phyloP scores from a whole-genome alignment of 495 filamentous ascomycete species.

The Cladorrhinum samala region DNA sequence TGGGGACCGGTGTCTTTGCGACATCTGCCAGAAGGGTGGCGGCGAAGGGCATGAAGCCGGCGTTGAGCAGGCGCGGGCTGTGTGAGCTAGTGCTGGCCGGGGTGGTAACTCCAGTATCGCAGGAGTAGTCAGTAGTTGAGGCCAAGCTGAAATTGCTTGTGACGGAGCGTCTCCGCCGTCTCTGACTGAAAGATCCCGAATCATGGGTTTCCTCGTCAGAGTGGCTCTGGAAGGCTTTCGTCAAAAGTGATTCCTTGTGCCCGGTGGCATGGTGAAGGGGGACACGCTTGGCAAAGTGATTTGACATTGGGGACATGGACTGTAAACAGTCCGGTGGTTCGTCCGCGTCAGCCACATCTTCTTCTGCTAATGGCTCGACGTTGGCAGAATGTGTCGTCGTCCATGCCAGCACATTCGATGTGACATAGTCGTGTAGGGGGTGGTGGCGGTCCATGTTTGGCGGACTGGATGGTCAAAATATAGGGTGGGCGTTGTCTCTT shows the following conservation, averaged over 20 bases:
- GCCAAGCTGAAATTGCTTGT: slow-evolving; percentile 70
- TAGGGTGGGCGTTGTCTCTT: background rate
- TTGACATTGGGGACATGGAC: slow-evolving; percentile 13
- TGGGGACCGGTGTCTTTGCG: slow-evolving; percentile 3
- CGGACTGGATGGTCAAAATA: slow-evolving; percentile 1
- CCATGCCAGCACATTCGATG: slow-evolving; percentile 38
- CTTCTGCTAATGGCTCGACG: slow-evolving; percentile 38
- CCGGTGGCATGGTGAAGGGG: slow-evolving; percentile 38
- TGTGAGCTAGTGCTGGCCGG: slow-evolving; percentile 81
- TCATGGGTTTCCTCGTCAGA: slow-evolving; percentile 46
- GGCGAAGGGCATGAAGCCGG: slow-evolving; percentile 22
- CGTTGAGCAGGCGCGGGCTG: slow-evolving; percentile 64
- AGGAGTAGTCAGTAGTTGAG: slow-evolving; percentile 82
- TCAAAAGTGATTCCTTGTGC: slow-evolving; percentile 69
- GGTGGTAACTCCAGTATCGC: slow-evolving; percentile 87
- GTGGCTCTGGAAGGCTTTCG: slow-evolving; percentile 64
- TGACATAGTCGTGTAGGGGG: slow-evolving; percentile 32
- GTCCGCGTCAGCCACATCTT: slow-evolving; percentile 30
- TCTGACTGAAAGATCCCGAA: slow-evolving; percentile 9
- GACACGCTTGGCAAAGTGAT: slow-evolving; percentile 35
- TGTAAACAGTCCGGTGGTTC: slow-evolving; percentile 25
- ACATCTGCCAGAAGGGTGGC: background rate
- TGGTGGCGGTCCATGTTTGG: slow-evolving; percentile 33
- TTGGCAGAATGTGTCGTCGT: slow-evolving; percentile 34
- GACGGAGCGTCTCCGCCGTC: slow-evolving; percentile 56